Evolutionary conservation across 2,329 filamentous ascomycete species (phyloP).

Genomic region (Fusarium sp.): DNA sequence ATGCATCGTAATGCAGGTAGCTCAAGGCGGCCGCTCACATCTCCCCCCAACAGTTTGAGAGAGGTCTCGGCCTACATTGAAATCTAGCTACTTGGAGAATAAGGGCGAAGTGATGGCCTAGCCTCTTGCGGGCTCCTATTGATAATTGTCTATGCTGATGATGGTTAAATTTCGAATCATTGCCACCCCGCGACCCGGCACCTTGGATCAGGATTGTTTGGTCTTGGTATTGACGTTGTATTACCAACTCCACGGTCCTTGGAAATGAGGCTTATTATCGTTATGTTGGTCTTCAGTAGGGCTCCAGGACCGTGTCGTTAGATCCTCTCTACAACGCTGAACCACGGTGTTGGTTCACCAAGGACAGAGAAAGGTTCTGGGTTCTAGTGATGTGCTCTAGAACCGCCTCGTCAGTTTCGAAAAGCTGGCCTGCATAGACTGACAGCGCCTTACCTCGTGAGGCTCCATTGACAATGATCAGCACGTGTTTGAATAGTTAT

Average conservation of each 20-base stretch:
- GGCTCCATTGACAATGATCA: neutral
- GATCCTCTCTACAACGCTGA: conserved; percentile 6
- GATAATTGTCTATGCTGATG: neutral
- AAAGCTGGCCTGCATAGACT: conserved; percentile 2
- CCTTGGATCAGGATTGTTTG: conserved; percentile 1
- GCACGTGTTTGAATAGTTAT: conserved; percentile 7
- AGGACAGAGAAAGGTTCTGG: conserved; percentile 14
- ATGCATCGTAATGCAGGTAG: neutral
- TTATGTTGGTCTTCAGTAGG: conserved; percentile 1
- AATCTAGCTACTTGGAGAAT: conserved; percentile 5
- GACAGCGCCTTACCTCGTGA: neutral
- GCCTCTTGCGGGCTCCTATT: conserved; percentile 15
- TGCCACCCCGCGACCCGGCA: conserved; percentile 11
- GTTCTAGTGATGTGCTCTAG: conserved; percentile 12
- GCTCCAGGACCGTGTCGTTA: conserved; percentile 10
- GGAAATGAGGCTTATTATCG: conserved; percentile 14
- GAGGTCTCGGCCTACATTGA: conserved; percentile 18
- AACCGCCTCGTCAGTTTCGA: conserved; percentile 4
- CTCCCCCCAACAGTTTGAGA: conserved; percentile 12
- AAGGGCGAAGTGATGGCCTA: conserved; percentile 9
- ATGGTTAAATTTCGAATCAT: conserved; percentile 3
- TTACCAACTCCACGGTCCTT: neutral
- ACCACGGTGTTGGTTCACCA: conserved; percentile 21
- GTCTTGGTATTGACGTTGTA: neutral
- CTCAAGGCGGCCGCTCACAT: conserved; percentile 1